These are phyloP conservation scores for Naganishia sp. DNA, from an alignment of 1,284 basidiomycete genomes.

Conservation along the genomic window DNA sequence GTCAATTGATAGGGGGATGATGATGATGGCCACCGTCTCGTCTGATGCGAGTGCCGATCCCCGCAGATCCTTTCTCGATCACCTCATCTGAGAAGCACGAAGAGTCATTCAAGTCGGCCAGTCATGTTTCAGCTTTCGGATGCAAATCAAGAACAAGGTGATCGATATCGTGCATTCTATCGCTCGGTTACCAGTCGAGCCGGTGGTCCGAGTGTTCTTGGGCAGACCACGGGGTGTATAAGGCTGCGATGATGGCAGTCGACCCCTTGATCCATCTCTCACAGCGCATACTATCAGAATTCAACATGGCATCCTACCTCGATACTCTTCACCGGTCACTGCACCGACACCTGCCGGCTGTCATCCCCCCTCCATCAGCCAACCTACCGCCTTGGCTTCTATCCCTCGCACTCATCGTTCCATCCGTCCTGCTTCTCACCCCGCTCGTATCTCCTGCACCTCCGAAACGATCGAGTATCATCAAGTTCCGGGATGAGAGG, in stretches of 20 bases:
- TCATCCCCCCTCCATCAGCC: slow-evolving; percentile 4
- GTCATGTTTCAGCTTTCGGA: slow-evolving; percentile 17
- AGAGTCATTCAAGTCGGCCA: neutral
- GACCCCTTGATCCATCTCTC: neutral
- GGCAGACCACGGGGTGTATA: neutral
- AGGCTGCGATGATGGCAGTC: neutral
- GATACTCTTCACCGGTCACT: slow-evolving; percentile 10
- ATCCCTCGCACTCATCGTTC: slow-evolving; percentile 13
- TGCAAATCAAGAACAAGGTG: neutral
- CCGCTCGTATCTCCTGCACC: slow-evolving; percentile 19
- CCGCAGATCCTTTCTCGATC: slow-evolving; percentile 1
- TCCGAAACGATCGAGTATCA: slow-evolving; percentile 44
- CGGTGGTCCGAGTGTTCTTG: neutral
- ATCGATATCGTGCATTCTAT: neutral
- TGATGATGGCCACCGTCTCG: neutral
- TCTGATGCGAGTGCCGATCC: neutral
- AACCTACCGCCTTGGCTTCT: slow-evolving; percentile 4
- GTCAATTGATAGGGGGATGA: neutral
- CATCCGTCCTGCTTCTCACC: slow-evolving; percentile 13
- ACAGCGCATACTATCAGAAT: neutral
- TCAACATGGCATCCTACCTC: slow-evolving; percentile 15
- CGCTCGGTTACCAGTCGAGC: neutral
- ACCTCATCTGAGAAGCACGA: no score
- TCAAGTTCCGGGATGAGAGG: slow-evolving; percentile 61
- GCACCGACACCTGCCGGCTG: slow-evolving; percentile 5